A percentile compares a stretch with the other conserved stretches of the same genome.
Evolutionary conservation across 352 stramenopile genomes (phyloP).

Genomic region (Globisporangium paroecandrum): DNA sequence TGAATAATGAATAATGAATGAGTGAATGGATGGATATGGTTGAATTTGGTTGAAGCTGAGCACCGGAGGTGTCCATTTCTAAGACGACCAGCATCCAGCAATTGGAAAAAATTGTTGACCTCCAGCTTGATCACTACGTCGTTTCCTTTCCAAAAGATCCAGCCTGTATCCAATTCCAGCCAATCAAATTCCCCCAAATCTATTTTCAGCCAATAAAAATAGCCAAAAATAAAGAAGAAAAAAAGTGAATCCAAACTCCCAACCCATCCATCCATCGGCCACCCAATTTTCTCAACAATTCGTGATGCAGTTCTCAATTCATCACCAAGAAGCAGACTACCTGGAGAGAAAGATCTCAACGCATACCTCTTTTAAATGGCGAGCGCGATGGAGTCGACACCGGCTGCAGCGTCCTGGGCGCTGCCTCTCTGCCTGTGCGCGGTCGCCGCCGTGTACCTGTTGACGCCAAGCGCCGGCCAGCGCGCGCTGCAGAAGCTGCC

Average conservation of each 20-base stretch:
- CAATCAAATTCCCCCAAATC: background rate
- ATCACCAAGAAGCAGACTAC: background rate
- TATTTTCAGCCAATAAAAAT: background rate
- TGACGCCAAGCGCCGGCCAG: background rate
- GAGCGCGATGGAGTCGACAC: background rate
- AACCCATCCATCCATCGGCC: background rate
- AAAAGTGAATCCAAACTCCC: background rate
- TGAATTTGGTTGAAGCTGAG: background rate
- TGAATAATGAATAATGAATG: too few relatives aligned
- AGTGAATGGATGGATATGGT: background rate
- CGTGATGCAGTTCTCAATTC: background rate
- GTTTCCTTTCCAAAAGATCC: background rate
- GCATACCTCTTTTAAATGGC: background rate
- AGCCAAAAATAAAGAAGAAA: background rate
- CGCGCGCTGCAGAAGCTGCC: conserved; percentile 14
- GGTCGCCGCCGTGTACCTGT: background rate
- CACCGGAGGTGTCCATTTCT: too few relatives aligned
- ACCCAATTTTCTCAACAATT: too few relatives aligned
- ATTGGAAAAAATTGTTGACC: too few relatives aligned
- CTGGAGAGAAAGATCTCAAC: background rate
- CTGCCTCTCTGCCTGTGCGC: conserved; percentile 2
- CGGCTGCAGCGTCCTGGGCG: background rate
- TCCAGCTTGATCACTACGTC: background rate
- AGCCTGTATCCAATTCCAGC: background rate
- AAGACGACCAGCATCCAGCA: too few relatives aligned